Conservation (phyloP, 169 alveolate species). For the Cyclospora cayetanensis region DNA sequence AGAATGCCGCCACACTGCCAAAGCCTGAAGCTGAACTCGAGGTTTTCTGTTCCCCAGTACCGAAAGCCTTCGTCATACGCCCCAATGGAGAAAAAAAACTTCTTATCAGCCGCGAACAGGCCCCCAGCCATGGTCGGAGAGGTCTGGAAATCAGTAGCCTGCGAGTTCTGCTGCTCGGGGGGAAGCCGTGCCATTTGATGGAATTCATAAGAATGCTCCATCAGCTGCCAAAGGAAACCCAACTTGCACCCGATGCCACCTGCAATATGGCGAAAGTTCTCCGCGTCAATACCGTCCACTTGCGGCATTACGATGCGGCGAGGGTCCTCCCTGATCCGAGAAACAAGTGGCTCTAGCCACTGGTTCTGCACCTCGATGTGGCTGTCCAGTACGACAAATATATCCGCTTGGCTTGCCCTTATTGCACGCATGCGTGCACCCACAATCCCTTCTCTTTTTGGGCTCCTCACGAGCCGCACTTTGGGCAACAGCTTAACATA, state of each 20-base stretch:
- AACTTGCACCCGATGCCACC: constrained; percentile 84
- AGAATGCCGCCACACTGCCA: constrained; percentile 85
- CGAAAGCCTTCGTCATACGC: constrained; percentile 78
- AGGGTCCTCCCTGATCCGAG: constrained; percentile 68
- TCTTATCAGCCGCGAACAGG: constrained; percentile 76
- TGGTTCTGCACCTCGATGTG: constrained; percentile 79
- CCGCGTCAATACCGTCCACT: constrained; percentile 79
- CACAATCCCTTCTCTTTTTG: constrained; percentile 79
- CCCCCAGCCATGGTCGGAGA: constrained; percentile 85
- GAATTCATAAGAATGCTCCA: constrained; percentile 78
- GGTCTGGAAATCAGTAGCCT: constrained; percentile 43
- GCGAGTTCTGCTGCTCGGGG: background rate
- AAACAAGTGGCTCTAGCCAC: constrained; percentile 82
- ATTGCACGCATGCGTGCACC: constrained; percentile 81
- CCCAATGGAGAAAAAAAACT: constrained; percentile 75
- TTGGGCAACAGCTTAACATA: constrained; percentile 64
- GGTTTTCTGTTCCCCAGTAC: constrained; percentile 82
- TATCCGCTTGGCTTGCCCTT: constrained; percentile 70
- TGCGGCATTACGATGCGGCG: constrained; percentile 80
- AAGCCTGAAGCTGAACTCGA: constrained; percentile 78
- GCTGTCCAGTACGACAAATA: constrained; percentile 79
- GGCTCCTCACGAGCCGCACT: constrained; percentile 75
- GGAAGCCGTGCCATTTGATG: constrained; percentile 64
- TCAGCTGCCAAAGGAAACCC: constrained; percentile 79
- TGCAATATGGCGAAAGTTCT: constrained; percentile 72